Conservation (phyloP, 164 flowering plant species). For the Piper betle region DNA sequence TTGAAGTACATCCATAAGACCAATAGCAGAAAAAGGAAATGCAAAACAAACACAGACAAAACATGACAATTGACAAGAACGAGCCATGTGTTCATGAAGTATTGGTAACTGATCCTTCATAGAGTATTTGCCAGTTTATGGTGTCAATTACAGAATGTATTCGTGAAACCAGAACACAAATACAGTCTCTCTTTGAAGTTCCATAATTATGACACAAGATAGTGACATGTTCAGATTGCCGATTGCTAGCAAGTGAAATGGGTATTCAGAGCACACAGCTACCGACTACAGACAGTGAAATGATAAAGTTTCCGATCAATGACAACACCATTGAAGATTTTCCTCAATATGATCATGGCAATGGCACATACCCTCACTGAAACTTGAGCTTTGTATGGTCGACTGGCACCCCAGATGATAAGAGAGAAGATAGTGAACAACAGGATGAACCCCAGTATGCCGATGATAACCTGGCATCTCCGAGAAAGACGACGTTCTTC, state of each 20-base stretch:
- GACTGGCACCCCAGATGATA: slow-evolving; percentile 58
- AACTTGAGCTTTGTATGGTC: slow-evolving; percentile 39
- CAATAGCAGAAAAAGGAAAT: not conserved
- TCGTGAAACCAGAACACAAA: too few relatives aligned
- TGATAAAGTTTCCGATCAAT: too few relatives aligned
- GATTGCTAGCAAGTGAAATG: not conserved
- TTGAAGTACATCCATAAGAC: not conserved
- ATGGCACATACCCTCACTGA: slow-evolving; percentile 29
- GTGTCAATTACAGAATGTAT: too few relatives aligned
- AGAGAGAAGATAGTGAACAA: slow-evolving; percentile 43
- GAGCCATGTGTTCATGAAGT: too few relatives aligned
- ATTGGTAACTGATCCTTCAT: too few relatives aligned
- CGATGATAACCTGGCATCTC: slow-evolving; percentile 27
- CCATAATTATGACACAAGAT: too few relatives aligned
- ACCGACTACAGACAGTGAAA: not conserved
- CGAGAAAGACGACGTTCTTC: slow-evolving; percentile 25
- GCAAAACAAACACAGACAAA: not conserved
- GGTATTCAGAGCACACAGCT: not conserved
- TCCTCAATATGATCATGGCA: not conserved
- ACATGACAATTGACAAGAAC: too few relatives aligned
- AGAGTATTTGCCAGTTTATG: too few relatives aligned
- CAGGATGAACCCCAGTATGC: slow-evolving; percentile 20
- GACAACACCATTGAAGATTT: not conserved
- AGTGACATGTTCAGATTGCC: too few relatives aligned
- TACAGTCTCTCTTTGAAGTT: too few relatives aligned